phyloP scores from a whole-genome alignment of 2,329 filamentous ascomycete species.

The Botrytis sinoallii region DNA sequence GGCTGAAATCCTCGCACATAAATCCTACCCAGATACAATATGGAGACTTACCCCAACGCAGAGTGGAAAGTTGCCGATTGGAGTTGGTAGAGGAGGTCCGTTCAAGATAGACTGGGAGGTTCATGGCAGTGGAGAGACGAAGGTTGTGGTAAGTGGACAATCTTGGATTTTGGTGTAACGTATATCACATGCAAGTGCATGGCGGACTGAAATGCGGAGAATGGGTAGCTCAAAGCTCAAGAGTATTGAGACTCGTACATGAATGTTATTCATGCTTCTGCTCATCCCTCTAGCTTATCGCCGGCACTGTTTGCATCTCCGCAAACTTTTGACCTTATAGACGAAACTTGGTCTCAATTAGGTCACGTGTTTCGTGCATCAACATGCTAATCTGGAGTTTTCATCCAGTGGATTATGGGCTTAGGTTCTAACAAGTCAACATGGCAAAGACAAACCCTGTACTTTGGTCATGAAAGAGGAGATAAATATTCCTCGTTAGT shows the following conservation, averaged over 20 bases:
- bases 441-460: constrained; percentile 80
- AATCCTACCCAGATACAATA: constrained; percentile 62
- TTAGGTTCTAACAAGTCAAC: constrained; percentile 64
- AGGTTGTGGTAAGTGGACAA: constrained; percentile 59
- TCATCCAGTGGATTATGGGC: constrained; percentile 71
- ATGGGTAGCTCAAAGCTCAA: background rate
- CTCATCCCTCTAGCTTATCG: background rate
- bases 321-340: background rate
- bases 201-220: constrained; percentile 5
- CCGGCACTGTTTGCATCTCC: background rate
- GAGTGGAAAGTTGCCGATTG: constrained; percentile 61
- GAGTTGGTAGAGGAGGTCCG: constrained; percentile 69
- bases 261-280: background rate
- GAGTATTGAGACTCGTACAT: no score
- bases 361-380: constrained; percentile 7
- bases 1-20: constrained; percentile 60
- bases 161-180: background rate
- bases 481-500: constrained; percentile 70
- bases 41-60: constrained; percentile 67
- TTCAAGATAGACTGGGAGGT: constrained; percentile 76
- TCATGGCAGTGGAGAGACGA: constrained; percentile 69
- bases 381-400: constrained; percentile 20
- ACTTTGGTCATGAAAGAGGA: constrained; percentile 71
- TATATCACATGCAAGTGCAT: background rate
- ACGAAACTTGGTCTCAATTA: background rate